These are phyloP conservation scores for Fremontodendron californicum DNA, from an alignment of 345 rosid genomes.

Conservation along the genomic window DNA sequence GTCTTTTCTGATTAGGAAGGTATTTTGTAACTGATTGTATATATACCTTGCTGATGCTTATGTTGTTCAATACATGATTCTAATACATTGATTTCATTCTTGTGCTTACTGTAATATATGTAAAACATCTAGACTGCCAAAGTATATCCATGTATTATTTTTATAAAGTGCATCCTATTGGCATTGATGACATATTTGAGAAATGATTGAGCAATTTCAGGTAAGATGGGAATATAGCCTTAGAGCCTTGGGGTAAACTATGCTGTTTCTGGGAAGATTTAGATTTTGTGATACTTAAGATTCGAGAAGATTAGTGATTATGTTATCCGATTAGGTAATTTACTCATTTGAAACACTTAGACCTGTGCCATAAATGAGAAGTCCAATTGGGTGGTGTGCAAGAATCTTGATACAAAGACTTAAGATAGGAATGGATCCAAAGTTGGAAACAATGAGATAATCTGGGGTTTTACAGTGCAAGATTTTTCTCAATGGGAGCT, in stretches of 20 bases:
- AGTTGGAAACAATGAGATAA: background rate
- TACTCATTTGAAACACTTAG: background rate
- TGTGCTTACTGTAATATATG: background rate
- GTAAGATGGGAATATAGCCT: background rate
- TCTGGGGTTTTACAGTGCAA: background rate
- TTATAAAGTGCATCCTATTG: background rate
- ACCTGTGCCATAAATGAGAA: background rate
- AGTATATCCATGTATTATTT: background rate
- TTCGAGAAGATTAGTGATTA: background rate
- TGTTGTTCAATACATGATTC: background rate
- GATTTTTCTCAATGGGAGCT: background rate
- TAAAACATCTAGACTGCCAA: background rate
- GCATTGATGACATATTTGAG: background rate
- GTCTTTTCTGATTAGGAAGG: background rate
- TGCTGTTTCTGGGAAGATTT: background rate
- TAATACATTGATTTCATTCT: background rate
- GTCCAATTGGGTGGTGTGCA: background rate
- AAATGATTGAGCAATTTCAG: background rate
- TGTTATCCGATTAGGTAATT: background rate
- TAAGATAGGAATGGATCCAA: background rate
- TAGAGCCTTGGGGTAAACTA: background rate
- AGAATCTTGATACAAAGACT: background rate
- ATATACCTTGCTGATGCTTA: background rate
- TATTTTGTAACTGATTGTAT: background rate
- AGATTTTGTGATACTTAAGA: background rate